phyloP scores from a whole-genome alignment of 2,329 filamentous ascomycete species.

The Alternaria angustiovoidea region DNA sequence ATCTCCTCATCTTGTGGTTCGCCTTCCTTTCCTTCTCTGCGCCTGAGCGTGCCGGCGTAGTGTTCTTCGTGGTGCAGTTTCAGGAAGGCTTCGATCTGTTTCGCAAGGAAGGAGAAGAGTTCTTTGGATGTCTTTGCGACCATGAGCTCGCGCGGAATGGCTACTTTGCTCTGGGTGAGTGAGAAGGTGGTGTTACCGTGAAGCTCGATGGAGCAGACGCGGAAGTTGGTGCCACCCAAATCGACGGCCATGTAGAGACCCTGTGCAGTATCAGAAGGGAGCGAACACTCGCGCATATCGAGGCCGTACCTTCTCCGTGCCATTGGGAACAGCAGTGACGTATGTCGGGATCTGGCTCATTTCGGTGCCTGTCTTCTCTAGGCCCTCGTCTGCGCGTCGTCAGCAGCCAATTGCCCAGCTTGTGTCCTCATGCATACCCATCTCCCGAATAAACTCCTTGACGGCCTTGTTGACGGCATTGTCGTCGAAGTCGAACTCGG shows the following conservation, averaged over 20 bases:
- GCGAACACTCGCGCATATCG: constrained; percentile 56
- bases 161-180: constrained; percentile 89
- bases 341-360: constrained; percentile 97
- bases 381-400: constrained; percentile 72
- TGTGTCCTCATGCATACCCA: constrained; percentile 62
- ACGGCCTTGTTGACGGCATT: constrained; percentile 82
- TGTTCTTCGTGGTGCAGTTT: constrained; percentile 87
- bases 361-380: constrained; percentile 78
- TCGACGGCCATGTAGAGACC: constrained; percentile 96
- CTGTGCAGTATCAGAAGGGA: constrained; percentile 55
- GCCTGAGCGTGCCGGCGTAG: constrained; percentile 74
- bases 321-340: constrained; percentile 94
- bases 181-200: constrained; percentile 96
- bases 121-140: constrained; percentile 83
- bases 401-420: constrained; percentile 16
- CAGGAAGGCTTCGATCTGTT: constrained; percentile 90
- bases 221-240: constrained; percentile 97
- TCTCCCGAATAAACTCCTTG: constrained; percentile 84
- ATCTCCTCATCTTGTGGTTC: constrained; percentile 73
- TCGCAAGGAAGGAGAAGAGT: constrained; percentile 90
- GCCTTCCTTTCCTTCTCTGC: constrained; percentile 67
- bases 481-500: constrained; percentile 84
- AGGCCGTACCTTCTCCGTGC: constrained; percentile 91
- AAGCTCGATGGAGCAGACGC: constrained; percentile 92
- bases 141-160: constrained; percentile 92